Base-by-base conservation (phyloP, 441 rosid genomes). In the Syzygium syzygioides region DNA sequence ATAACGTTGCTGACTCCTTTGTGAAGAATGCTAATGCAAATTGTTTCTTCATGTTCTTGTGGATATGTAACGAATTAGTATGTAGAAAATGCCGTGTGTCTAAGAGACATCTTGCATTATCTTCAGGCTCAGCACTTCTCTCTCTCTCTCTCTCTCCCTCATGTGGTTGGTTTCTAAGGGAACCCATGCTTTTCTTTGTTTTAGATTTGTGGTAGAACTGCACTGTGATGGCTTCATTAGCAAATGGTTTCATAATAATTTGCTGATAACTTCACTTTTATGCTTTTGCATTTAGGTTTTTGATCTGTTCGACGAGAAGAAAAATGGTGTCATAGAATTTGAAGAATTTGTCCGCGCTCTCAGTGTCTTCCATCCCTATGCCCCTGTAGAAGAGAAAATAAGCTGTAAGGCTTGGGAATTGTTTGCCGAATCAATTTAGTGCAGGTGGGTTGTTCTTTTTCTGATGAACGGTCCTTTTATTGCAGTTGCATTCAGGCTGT, bases 401-500 rank as follows among this genome's bases (percentile, higher is more conserved):
- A 95, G 95, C 71, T 98, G 99, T 96, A 93, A 92, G 96, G 59
- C 91, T 90, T 55, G 45, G 62, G 48, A 71, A 20, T 54, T n/a
- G 50, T 59, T 64, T 55, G 15, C 87, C 79, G 12, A 76, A 76
- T 88, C 62, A 88, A 76, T 48, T 85, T 54, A 34, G 50, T 23
- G 23, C 53, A 85, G 83, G 14, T 59, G 68, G 80, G 60, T 52
- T 26, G 60, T 37, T 55, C n/a, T 23, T 9, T 86, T 56, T 19
- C 85, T 48, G 66, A 48, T 45, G 71, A 62, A 64, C 34, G 85
- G n/a, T 85, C 55, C 41, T 30, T 89, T 83, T 48, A 32, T 90
- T 89, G 92, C 97, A 97, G 99, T 95, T 93, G 95, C 98, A 85
- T 96, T 97, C 93, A 95, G 94, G 92, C 91, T 96, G 55, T 95